A percentile compares a stretch with the other conserved stretches of the same genome.
Conservation (phyloP, 2,329 filamentous ascomycete species). For the Parascedosporium putredinis region DNA sequence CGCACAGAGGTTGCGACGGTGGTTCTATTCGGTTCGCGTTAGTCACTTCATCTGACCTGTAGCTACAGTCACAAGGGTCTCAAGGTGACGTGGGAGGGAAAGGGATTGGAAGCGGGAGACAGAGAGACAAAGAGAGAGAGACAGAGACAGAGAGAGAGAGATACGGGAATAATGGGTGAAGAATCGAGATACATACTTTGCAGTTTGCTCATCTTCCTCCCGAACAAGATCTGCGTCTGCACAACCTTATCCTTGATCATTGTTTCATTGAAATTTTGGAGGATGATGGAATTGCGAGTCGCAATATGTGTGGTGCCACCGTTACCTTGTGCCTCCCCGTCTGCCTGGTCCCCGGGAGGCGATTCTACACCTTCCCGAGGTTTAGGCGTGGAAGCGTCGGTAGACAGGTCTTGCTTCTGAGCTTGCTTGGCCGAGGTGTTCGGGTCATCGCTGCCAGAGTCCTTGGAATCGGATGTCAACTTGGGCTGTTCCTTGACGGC, state of each 20-base stretch:
- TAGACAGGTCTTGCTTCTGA: neutral
- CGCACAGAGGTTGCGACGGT: constrained; percentile 50
- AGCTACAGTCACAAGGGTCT: neutral
- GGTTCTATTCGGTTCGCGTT: constrained; percentile 29
- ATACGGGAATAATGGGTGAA: neutral
- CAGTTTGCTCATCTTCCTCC: constrained; percentile 46
- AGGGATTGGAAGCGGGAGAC: no score
- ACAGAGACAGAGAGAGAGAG: no score
- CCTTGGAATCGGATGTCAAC: no score
- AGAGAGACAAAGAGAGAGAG: no score
- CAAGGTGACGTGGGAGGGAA: neutral
- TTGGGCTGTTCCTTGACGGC: no score
- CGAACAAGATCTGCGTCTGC: constrained; percentile 49
- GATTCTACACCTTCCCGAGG: neutral
- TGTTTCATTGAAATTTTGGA: constrained; percentile 49
- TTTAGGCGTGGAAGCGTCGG: neutral
- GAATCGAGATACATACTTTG: constrained; percentile 32
- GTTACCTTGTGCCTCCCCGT: neutral
- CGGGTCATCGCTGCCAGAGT: no score
- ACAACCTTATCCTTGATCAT: constrained; percentile 44
- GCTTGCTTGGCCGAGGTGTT: neutral
- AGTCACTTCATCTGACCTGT: neutral
- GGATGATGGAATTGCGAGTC: constrained; percentile 47
- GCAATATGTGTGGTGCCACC: constrained; percentile 22
- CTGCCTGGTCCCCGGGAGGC: neutral